Evolutionary conservation across 1,284 basidiomycete species (phyloP), one percentile per base, ranked within the genome.

Genomic region (Ganoderma leucocontextum): DNA sequence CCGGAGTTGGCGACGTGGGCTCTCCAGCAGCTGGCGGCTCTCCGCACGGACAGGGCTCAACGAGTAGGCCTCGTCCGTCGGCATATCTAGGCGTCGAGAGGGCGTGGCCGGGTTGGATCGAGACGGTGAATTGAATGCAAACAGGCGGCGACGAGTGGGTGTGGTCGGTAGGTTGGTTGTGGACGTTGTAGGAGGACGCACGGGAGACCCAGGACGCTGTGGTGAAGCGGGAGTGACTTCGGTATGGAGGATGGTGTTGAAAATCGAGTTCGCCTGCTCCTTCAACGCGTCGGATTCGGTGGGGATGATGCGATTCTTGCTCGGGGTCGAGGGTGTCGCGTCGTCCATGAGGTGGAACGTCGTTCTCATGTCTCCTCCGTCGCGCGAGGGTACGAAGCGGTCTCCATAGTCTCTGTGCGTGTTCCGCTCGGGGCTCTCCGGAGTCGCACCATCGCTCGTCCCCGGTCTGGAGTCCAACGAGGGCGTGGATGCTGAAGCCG

Each of bases 41-140:
- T 94, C 91, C 36, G 91, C 89, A 10, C 95, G 92, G 7, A 99
- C 94, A 8, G 97, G 97, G 68, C 92, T 95, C 80, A 95, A 89
- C 22, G 94, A 95, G 79, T 98, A 99, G 0, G 91, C 91, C 70
- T 95, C 91, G 76, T 97, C 95, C 0, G 89, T 89, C 1, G 91
- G 87, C 4, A 87, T 85, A 77, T 94, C 92, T 35, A 94, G 85
- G n/a, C 91, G 85, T 29, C 91, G 86, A 29, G 78, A 82, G 29
- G 86, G 91, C 52, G 85, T 90, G 67, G 82, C 81, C 25, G 89
- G 85, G 68, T 87, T 87, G 17, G 87, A 88, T 5, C 81, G 79
- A 10, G 85, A 86, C 9, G 92, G 89, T 0, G 92, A 90, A 59
- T 85, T 85, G 79, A 89, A 91, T n/a, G 85, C 80, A 77, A 93